Evolutionary conservation across 108 stramenopile species (phyloP).

Genomic region (Stephanodiscus minutulus): DNA sequence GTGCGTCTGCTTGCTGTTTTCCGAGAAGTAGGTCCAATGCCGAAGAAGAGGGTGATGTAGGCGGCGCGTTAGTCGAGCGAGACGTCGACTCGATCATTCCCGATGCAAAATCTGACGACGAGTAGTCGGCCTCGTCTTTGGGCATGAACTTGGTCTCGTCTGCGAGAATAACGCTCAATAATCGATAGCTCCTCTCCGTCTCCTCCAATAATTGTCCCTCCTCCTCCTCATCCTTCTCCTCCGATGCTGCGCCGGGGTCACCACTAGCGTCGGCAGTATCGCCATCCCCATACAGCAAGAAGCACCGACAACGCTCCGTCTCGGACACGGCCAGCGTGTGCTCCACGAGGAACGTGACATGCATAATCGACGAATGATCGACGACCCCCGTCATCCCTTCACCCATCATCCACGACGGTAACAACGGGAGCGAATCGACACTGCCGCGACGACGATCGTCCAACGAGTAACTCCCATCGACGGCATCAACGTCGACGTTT

Average conservation of each 20-base stretch:
- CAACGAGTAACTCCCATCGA: slow-evolving; percentile 60
- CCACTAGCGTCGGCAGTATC: slow-evolving; percentile 5
- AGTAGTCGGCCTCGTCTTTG: background rate
- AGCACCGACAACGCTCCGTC: slow-evolving; percentile 58
- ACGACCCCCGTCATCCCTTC: slow-evolving; percentile 28
- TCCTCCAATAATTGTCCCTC: too few species aligned
- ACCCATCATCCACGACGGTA: slow-evolving; percentile 35
- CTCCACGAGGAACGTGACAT: slow-evolving; percentile 56
- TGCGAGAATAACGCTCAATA: slow-evolving; percentile 34
- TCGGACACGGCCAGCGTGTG: slow-evolving; percentile 73
- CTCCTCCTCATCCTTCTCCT: slow-evolving; percentile 12
- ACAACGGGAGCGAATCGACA: slow-evolving; percentile 28
- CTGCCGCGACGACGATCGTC: slow-evolving; percentile 4
- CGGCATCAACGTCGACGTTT: slow-evolving; percentile 78
- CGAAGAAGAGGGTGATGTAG: background rate
- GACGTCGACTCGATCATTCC: slow-evolving; percentile 9
- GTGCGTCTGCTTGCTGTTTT: slow-evolving; percentile 5
- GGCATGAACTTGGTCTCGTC: slow-evolving; percentile 46
- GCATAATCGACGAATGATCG: slow-evolving; percentile 25
- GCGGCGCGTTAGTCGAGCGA: background rate
- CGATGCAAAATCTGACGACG: too few species aligned
- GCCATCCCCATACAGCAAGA: slow-evolving; percentile 57
- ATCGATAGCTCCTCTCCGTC: slow-evolving; percentile 20
- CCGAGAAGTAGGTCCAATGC: slow-evolving; percentile 25
- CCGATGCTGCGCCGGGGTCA: slow-evolving; percentile 16